Percentiles rank a stretch among this genome's conserved stretches.
phyloP scores from a whole-genome alignment of 371 early-diverging fungal species.

The Mucor saturninus region DNA sequence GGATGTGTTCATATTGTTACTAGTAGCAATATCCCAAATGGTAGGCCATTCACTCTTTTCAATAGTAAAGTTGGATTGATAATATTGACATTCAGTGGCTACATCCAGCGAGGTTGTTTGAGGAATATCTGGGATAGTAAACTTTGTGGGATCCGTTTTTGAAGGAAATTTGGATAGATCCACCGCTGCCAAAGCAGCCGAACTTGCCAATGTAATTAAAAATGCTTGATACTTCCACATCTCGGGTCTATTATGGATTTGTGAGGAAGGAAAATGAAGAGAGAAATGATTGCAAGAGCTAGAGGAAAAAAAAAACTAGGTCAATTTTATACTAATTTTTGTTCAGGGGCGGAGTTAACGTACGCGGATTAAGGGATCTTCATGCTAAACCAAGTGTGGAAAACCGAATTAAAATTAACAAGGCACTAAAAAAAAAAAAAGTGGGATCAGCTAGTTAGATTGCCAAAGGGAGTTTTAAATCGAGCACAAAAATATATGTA shows the following conservation, averaged over 20 bases:
- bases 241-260: conserved; percentile 1
- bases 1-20: conserved; percentile 29
- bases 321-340: conserved; percentile 4
- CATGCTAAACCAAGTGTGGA: too few relatives aligned
- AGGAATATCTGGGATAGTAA: conserved; percentile 28
- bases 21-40: conserved; percentile 33
- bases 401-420: too few relatives aligned
- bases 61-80: conserved; percentile 25
- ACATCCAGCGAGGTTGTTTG: conserved; percentile 31
- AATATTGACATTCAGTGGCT: conserved; percentile 26
- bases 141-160: conserved; percentile 28
- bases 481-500: not conserved
- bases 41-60: conserved; percentile 31
- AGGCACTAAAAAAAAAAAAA: too few relatives aligned
- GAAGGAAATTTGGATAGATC: conserved; percentile 24
- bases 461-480: not conserved
- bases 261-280: not conserved
- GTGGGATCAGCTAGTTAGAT: too few relatives aligned
- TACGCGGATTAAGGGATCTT: not conserved
- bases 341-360: conserved; percentile 2
- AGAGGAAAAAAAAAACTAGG: not conserved
- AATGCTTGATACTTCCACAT: conserved; percentile 24
- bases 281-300: not conserved
- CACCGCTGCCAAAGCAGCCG: conserved; percentile 19
- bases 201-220: conserved; percentile 15